These are phyloP conservation scores for Xylaria palmicola DNA, from an alignment of 495 filamentous ascomycete species.

Conservation along the genomic window DNA sequence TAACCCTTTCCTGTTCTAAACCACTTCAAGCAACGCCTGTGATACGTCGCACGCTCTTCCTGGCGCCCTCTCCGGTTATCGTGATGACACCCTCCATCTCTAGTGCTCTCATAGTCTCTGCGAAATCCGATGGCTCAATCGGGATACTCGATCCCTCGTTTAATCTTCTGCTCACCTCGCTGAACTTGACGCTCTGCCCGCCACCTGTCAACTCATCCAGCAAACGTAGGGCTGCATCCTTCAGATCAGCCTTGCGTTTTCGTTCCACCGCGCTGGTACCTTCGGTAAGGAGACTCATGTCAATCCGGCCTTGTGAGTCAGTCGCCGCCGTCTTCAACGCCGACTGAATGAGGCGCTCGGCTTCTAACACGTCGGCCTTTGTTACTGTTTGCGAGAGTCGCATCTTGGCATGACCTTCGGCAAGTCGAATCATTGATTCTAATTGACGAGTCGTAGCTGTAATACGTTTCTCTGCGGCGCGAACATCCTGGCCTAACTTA, in stretches of 20 bases:
- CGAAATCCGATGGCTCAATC: constrained; percentile 76
- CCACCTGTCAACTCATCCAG: constrained; percentile 76
- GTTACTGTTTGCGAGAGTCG: constrained; percentile 75
- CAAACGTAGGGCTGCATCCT: constrained; percentile 68
- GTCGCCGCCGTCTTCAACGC: constrained; percentile 98
- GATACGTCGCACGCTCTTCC: constrained; percentile 79
- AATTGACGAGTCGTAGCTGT: constrained; percentile 95
- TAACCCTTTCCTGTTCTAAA: background rate
- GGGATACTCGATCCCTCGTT: constrained; percentile 71
- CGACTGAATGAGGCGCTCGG: constrained; percentile 84
- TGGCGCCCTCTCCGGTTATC: constrained; percentile 79
- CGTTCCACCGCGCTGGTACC: constrained; percentile 84
- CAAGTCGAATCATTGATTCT: constrained; percentile 93
- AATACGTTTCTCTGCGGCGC: constrained; percentile 89
- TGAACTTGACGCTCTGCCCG: constrained; percentile 69
- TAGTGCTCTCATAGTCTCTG: constrained; percentile 71
- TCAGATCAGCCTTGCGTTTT: constrained; percentile 77
- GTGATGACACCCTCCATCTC: constrained; percentile 84
- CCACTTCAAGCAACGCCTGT: constrained; percentile 41
- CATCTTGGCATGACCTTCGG: constrained; percentile 98
- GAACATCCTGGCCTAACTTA: constrained; percentile 91
- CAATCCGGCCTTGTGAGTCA: constrained; percentile 89
- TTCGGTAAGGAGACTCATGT: constrained; percentile 93
- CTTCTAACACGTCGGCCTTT: constrained; percentile 80
- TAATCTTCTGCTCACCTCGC: constrained; percentile 70